Base-by-base conservation (phyloP, 345 rosid genomes). In the Boechera retrofracta region DNA sequence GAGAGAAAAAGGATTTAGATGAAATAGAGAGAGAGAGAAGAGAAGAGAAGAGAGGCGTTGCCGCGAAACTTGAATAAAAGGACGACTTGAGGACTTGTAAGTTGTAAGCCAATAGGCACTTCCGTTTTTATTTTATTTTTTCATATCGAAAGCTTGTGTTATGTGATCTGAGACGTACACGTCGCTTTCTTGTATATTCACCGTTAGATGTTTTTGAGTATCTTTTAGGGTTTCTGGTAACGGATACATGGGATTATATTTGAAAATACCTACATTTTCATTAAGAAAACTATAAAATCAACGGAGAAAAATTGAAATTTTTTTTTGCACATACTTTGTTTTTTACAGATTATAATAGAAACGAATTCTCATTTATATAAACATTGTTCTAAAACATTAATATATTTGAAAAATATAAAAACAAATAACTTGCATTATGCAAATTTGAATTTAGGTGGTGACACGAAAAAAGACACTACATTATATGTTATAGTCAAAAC, bases 51-150 rank as follows among this genome's bases (percentile, higher is more conserved):
- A 45, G 72, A 53, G 79, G 79, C 76, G 83, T 91, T 89, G 94
- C 97, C 97, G 97, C 94, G 94, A 91, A 91, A 89, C 97, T 91
- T 89, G 89, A 91, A 91, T 85, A 84, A 80, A 82, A 83, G 75
- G 89, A 82, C 72, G 53, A 62, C 54, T 56, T 64, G 67, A 73
- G 69, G 51, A 60, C 24, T 68, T 44, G 29, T 57, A 31, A 64
- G 76, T 68, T 44, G 29, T 57, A 31, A 64, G 76, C 89, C 87
- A 86, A 86, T 86, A 32, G 52, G 51, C 67, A 32, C 52, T 59
- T 60, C 26, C 39, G 10, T 10, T 53, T 48, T 51, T 62, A 56
- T 62, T 38, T 63, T 5, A 8, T 42, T 28, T 41, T 45, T 65
- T 58, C 9, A 10, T 64, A n/a, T 42, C 47, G 10, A 57, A 18